These are phyloP conservation scores for Bonia amplexicaulis DNA, from an alignment of 176 grass and related monocot species.

Conservation along the genomic window DNA sequence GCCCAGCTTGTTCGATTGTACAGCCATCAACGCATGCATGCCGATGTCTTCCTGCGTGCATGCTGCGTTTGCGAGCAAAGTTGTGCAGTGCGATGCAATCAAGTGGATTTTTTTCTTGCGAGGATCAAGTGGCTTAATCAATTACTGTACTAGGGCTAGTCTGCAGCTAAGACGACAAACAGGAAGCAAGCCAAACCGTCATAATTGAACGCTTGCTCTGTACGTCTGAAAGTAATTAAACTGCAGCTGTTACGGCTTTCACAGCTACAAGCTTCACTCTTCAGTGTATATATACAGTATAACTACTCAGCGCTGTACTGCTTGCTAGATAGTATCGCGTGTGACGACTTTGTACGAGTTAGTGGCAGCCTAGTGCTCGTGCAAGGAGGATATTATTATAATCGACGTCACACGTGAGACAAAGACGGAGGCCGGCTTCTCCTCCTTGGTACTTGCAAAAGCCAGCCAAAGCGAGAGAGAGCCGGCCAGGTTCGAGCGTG, in stretches of 20 bases:
- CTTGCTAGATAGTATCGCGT: background rate
- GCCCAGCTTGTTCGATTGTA: background rate
- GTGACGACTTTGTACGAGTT: background rate
- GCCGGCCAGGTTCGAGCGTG: background rate
- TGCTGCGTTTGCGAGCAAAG: conserved; percentile 25
- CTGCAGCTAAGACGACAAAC: background rate
- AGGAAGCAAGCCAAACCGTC: background rate
- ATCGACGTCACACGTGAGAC: conserved; percentile 46
- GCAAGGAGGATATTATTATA: background rate
- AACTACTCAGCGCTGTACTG: background rate
- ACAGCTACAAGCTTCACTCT: background rate
- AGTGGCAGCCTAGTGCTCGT: background rate
- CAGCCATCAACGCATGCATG: background rate
- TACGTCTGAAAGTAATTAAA: background rate
- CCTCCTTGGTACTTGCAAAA: conserved; percentile 44
- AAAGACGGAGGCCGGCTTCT: conserved; percentile 35
- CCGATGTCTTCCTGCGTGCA: background rate
- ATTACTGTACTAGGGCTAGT: background rate
- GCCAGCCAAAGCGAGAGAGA: conserved; percentile 19
- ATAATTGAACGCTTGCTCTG: background rate
- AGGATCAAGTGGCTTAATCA: background rate
- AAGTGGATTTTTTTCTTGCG: background rate
- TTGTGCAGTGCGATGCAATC: background rate
- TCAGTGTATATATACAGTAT: background rate
- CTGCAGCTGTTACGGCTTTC: background rate